A percentile compares a stretch with the other conserved stretches of the same genome.
Conservation (phyloP, 169 alveolate genomes). For the Theileria parva region DNA sequence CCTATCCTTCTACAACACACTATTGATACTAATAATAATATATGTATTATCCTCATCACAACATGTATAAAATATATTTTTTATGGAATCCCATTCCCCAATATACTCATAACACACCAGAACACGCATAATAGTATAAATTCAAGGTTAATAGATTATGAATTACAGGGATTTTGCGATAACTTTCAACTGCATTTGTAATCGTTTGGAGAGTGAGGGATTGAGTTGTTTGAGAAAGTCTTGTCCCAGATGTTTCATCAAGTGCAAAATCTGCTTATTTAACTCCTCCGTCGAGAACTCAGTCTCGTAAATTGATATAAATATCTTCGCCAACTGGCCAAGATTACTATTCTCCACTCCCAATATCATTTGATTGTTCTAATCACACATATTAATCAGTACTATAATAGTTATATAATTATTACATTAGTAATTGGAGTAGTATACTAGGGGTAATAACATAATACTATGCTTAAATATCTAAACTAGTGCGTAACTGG, state of each 20-base stretch:
- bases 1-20: not conserved
- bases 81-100: not conserved
- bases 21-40: not conserved
- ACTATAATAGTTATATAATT: not conserved
- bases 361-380: conserved; percentile 74
- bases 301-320: conserved; percentile 80
- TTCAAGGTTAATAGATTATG: not conserved
- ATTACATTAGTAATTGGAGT: no score
- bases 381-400: not conserved
- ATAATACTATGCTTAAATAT: not conserved
- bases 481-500: not conserved
- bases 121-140: not conserved
- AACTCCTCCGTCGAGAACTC: conserved; percentile 79
- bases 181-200: conserved; percentile 68
- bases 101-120: not conserved
- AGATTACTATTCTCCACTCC: conserved; percentile 80
- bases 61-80: not conserved
- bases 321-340: conserved; percentile 75
- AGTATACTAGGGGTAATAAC: no score
- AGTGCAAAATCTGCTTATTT: conserved; percentile 70
- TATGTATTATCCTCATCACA: not conserved
- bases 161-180: conserved; percentile 60
- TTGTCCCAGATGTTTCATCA: conserved; percentile 75
- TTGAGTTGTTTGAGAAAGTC: conserved; percentile 70
- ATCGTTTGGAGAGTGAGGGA: conserved; percentile 73